Evolutionary conservation across 169 alveolate species (phyloP), one percentile per base, ranked within the genome.

Genomic region (Plasmodium falciparum): DNA sequence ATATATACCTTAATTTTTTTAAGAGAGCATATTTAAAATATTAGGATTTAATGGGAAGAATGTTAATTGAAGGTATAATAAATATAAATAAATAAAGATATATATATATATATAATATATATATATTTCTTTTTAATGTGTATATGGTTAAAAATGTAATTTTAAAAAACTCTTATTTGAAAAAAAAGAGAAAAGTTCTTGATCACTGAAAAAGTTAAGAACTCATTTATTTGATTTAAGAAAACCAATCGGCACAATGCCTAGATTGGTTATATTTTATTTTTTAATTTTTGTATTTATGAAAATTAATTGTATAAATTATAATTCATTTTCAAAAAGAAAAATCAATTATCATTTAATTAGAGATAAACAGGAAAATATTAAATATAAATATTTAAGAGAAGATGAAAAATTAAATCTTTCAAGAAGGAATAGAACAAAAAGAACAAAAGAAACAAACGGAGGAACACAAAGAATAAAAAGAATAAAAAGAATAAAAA

Each of bases 221-320:
- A 5, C 47, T 5, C 9, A 39, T 39, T 39, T 39, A 39, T 39
- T 39, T 39, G 0, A 5, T 39, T 39, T 6, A 39, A 39, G 47
- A 39, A 39, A 39, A 39, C 47, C 47, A 39, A 11, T 39, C 2
- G 47, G 47, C 47, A 39, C 47, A 39, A 39, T 39, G 47, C 47
- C 47, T 7, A 39, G 47, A 39, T 39, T 39, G 47, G 47, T 39
- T 39, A 39, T 61, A 61, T 61, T 61, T 3, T 61, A 9, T 17
- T 13, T 26, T 13, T 22, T 59, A 17, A 26, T 65, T 24, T 65
- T 24, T 22, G 12, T 24, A 24, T 65, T 65, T 29, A 26, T 65
- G 13, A 49, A 65, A 65, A 26, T 29, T 22, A 65, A 29, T 65
- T 65, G 73, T 29, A 65, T 24, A 65, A 65, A 13, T 24, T 65